Conservation (phyloP, 2,329 filamentous ascomycete genomes). For the Colletotrichum sp. region DNA sequence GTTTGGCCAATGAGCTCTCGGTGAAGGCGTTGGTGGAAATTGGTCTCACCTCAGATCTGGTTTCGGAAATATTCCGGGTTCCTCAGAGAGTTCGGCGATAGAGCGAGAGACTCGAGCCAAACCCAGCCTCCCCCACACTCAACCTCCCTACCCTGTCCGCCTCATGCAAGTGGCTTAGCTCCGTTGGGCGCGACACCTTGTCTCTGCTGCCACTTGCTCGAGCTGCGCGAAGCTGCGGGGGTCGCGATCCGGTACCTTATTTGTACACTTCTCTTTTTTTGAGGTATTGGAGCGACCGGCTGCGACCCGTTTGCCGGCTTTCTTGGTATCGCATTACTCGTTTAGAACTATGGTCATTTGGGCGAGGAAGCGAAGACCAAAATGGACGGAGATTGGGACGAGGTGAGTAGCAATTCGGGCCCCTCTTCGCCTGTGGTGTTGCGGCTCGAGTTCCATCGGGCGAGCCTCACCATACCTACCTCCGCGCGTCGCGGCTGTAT, state of each 20-base stretch:
- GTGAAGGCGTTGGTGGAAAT: not conserved
- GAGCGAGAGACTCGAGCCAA: not conserved
- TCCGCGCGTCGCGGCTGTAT: conserved; percentile 5
- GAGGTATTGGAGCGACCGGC: not conserved
- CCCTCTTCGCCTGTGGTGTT: not conserved
- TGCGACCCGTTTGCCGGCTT: not conserved
- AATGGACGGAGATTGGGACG: conserved; percentile 74
- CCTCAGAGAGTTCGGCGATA: not conserved
- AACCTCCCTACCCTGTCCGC: conserved; percentile 4
- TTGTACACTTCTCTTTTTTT: not conserved
- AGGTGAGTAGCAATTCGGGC: conserved; percentile 50
- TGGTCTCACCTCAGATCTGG: not conserved
- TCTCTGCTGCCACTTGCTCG: not conserved
- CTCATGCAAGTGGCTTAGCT: conserved; percentile 15
- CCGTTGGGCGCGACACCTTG: conserved; percentile 4
- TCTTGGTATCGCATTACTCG: not conserved
- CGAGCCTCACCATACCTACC: conserved; percentile 10
- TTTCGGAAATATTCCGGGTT: conserved; percentile 13
- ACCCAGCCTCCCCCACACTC: conserved; percentile 9
- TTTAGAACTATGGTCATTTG: conserved; percentile 33
- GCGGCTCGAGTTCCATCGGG: not conserved
- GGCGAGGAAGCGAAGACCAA: conserved; percentile 44
- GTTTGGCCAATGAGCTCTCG: not conserved
- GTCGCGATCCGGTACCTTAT: not conserved
- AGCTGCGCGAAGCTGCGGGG: conserved; percentile 12